Conservation (phyloP, 371 early-diverging fungal species). For the Coemansia sp. region DNA sequence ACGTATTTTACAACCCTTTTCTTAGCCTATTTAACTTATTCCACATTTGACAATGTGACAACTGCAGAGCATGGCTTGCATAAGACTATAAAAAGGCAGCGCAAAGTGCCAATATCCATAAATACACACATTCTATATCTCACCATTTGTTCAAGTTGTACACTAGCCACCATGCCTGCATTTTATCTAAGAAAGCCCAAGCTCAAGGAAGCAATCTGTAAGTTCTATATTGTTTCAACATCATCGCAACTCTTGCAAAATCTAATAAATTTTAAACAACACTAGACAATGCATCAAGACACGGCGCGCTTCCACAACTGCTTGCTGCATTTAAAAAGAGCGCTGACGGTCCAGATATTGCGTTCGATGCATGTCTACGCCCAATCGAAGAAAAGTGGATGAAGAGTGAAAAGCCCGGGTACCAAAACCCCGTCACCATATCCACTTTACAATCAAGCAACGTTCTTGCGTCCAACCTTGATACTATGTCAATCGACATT, state of each 20-base stretch:
- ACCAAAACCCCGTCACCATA: not conserved
- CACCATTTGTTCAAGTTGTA: not conserved
- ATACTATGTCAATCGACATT: not conserved
- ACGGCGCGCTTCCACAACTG: not conserved
- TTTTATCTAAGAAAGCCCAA: not conserved
- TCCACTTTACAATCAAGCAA: not conserved
- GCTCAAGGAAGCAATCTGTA: constrained; percentile 1
- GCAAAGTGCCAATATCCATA: not conserved
- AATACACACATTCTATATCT: not conserved
- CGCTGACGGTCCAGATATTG: not conserved
- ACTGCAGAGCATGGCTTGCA: no score
- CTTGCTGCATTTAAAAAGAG: constrained; percentile 1
- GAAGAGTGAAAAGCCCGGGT: not conserved
- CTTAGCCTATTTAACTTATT: no score
- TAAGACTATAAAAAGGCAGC: no score
- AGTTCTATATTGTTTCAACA: not conserved
- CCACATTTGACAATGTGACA: no score
- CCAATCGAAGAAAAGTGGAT: constrained; percentile 20
- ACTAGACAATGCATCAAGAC: not conserved
- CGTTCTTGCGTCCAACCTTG: not conserved
- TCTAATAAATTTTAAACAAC: not conserved
- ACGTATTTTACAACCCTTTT: no score
- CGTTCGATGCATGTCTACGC: constrained; percentile 4
- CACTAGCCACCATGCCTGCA: not conserved
- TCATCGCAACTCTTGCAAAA: not conserved